These are phyloP conservation scores for Colletotrichum sojae DNA, from an alignment of 2,329 filamentous ascomycete genomes.

Conservation along the genomic window DNA sequence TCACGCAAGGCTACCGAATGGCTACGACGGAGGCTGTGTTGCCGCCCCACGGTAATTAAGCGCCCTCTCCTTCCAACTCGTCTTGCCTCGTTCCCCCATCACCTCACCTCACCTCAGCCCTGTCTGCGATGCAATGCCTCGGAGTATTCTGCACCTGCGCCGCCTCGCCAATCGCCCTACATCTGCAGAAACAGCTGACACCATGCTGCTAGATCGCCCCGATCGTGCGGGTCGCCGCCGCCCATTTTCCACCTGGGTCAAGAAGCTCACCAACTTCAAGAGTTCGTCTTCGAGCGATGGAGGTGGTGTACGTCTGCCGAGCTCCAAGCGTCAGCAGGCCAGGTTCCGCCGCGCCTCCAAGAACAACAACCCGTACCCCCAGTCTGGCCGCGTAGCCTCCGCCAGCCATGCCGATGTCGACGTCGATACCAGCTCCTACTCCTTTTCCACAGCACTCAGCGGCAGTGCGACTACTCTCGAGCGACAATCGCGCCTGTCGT, in stretches of 20 bases:
- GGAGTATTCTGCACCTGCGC: conserved; percentile 4
- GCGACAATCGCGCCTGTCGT: conserved; percentile 71
- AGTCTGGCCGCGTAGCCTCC: conserved; percentile 75
- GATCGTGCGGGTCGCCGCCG: conserved; percentile 77
- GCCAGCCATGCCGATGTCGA: conserved; percentile 44
- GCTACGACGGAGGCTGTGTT: conserved; percentile 43
- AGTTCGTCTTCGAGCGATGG: conserved; percentile 70
- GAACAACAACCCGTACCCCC: conserved; percentile 93
- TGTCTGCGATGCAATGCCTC: conserved; percentile 4
- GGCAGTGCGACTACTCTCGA: conserved; percentile 69
- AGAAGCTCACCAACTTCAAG: conserved; percentile 92
- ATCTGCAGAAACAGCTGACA: conserved; percentile 48
- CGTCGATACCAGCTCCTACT: conserved; percentile 60
- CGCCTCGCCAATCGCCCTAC: conserved; percentile 39
- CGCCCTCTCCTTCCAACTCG: background rate
- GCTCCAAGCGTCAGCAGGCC: conserved; percentile 57
- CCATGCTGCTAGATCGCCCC: conserved; percentile 72
- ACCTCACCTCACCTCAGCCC: too few relatives aligned
- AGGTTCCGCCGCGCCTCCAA: conserved; percentile 65
- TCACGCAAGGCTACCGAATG: conserved; percentile 40
- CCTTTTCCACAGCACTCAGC: conserved; percentile 70
- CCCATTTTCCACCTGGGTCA: conserved; percentile 94
- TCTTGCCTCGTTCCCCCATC: background rate
- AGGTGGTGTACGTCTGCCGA: conserved; percentile 48
- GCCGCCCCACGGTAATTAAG: conserved; percentile 43